A percentile compares a stretch with the other conserved stretches of the same genome.
These are phyloP conservation scores for Tilletia setariae DNA, from an alignment of 1,284 basidiomycete species.

Conservation along the genomic window DNA sequence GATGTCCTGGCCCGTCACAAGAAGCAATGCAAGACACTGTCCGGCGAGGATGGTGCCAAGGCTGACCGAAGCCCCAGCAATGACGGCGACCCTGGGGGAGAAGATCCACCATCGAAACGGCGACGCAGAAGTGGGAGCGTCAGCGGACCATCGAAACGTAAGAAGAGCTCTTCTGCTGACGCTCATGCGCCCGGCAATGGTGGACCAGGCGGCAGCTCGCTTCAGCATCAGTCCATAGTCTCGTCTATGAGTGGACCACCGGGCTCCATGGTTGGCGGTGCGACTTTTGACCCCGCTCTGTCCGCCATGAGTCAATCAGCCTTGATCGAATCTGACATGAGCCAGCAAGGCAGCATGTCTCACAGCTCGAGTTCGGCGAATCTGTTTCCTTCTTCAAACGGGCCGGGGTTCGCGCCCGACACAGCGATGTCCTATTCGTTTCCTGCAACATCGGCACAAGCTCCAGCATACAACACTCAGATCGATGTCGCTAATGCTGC, in stretches of 20 bases:
- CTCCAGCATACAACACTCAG: not conserved
- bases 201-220: no score
- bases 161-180: not conserved
- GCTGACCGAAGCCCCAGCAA: slow-evolving; percentile 13
- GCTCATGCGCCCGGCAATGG: not conserved
- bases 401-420: not conserved
- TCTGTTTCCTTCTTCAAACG: no score
- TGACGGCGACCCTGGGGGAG: slow-evolving; percentile 23
- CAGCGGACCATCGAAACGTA: not conserved
- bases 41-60: slow-evolving; percentile 31
- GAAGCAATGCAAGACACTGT: slow-evolving; percentile 46
- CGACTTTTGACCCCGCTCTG: no score
- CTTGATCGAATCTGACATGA: no score
- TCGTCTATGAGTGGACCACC: no score
- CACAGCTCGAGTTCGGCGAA: no score
- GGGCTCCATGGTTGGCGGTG: no score
- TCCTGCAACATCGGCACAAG: not conserved
- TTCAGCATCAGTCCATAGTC: no score
- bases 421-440: not conserved
- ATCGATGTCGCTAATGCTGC: not conserved
- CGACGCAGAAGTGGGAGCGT: not conserved
- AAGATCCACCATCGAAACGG: slow-evolving; percentile 24
- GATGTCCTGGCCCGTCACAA: slow-evolving; percentile 52
- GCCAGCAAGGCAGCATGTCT: no score
- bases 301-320: no score